A percentile compares a stretch with the other conserved stretches of the same genome.
These are phyloP conservation scores for Rhododendron mucronatum DNA, from an alignment of 148 eudicot species.

Conservation along the genomic window DNA sequence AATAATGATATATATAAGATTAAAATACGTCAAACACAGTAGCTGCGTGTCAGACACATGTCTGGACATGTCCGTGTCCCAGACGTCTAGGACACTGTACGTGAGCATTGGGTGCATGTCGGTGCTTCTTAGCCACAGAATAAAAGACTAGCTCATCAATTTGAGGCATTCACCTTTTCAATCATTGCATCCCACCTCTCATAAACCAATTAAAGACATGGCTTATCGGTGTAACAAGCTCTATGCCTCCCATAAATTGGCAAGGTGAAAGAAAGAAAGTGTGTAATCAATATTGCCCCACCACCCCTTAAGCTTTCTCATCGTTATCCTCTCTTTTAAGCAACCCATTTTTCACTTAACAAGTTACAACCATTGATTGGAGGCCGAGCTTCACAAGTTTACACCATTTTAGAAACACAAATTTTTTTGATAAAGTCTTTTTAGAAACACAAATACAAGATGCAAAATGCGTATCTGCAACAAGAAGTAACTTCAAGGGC, in stretches of 20 bases:
- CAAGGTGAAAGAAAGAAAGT: background rate
- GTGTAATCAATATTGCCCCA: background rate
- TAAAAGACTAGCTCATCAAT: background rate
- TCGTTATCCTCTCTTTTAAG: background rate
- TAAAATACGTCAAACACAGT: too few relatives aligned
- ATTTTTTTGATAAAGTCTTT: too few relatives aligned
- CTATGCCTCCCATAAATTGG: background rate
- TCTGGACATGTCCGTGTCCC: too few relatives aligned
- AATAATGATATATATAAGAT: too few relatives aligned
- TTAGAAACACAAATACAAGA: too few relatives aligned
- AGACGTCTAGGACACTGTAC: too few relatives aligned
- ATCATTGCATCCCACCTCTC: slow-evolving; percentile 4
- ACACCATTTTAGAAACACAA: background rate
- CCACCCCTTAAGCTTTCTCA: background rate
- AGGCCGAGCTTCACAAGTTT: background rate
- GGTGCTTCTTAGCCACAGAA: background rate
- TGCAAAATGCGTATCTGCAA: background rate
- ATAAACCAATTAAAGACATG: slow-evolving; percentile 1
- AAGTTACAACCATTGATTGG: background rate
- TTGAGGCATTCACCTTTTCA: background rate
- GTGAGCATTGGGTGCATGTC: too few relatives aligned
- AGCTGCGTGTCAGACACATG: too few relatives aligned
- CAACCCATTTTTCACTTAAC: background rate
- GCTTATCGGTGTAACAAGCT: background rate
- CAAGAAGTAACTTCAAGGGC: background rate